These are phyloP conservation scores for Saccharomycopsis sp. DNA, from an alignment of 805 yeast species.

Conservation along the genomic window DNA sequence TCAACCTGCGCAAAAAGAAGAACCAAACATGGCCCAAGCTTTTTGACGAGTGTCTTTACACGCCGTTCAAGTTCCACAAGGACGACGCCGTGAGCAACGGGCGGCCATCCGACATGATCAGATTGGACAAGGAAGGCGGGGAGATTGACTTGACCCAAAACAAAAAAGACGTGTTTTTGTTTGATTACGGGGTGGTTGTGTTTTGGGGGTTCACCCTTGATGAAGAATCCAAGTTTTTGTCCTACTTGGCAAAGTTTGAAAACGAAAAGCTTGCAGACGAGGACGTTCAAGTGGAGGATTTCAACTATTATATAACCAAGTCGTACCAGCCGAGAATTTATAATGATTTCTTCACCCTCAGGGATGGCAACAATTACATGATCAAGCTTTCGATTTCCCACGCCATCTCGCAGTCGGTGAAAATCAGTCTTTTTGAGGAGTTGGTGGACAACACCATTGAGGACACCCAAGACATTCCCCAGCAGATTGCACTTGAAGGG, in stretches of 20 bases:
- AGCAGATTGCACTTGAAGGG: constrained; percentile 89
- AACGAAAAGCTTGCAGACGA: constrained; percentile 84
- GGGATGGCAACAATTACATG: constrained; percentile 88
- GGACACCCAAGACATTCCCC: constrained; percentile 95
- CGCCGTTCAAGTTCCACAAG: constrained; percentile 53
- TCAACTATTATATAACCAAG: constrained; percentile 88
- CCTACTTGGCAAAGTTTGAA: constrained; percentile 83
- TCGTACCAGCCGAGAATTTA: constrained; percentile 93
- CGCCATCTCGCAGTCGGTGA: constrained; percentile 92
- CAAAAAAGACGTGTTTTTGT: constrained; percentile 72
- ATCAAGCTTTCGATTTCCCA: constrained; percentile 87
- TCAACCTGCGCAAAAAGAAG: constrained; percentile 54
- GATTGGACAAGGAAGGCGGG: constrained; percentile 91
- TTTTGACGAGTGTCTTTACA: constrained; percentile 90
- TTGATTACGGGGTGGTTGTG: constrained; percentile 95
- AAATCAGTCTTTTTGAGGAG: constrained; percentile 91
- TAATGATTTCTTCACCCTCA: constrained; percentile 86
- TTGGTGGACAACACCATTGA: constrained; percentile 94
- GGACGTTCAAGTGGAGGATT: constrained; percentile 90
- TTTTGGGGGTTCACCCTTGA: constrained; percentile 88
- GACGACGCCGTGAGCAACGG: constrained; percentile 16
- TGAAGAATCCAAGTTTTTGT: constrained; percentile 75
- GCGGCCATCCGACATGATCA: constrained; percentile 36
- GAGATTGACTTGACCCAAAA: constrained; percentile 80
- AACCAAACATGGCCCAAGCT: constrained; percentile 74